Base-by-base conservation (phyloP, 75 land plant genomes). In the Cunninghamia lanceolata region DNA sequence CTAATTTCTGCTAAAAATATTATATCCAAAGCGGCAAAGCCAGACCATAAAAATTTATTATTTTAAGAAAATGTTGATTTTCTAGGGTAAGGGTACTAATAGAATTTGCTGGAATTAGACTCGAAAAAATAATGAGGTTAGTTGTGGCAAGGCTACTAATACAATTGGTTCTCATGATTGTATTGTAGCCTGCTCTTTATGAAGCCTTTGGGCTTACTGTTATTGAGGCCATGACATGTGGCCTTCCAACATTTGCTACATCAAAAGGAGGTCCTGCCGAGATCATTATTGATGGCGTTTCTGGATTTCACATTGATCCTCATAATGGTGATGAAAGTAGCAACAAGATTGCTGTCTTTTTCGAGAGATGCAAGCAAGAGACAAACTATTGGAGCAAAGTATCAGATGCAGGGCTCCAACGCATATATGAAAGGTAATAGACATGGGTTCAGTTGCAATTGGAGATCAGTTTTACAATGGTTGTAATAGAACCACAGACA, bases 251-350 rank as follows among this genome's bases (percentile, higher is more conserved):
- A 46, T 92, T 93, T 85, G 95, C 93, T 2, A 93, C 95, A 35
- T 76, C 82, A 39, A 53, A 93, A 38, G 95, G 95, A 74, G 95
- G 95, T 35, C 95, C 93, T 17, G 92, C 89, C 17, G 95, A 93
- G 87, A 93, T 93, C 42, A 91, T 93, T 56, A 90, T 90, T 30
- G 36, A 93, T 88, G 90, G 90, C 0, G 89, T 86, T 25, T 93
- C 95, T 9, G 95, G 95, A 32, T 93, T 92, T 74, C 95, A 93
- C 71, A 93, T 93, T 70, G 95, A 93, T 85, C 95, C 95, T 2
- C 86, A 93, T 82, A 85, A 89, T 15, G 90, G 85, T 0, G 93
- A 92, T 25, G 90, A 87, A 42, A 87, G 86, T 43, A 88, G 92
- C 59, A 84, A 86, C 17, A 84, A 89, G 25, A 83, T 93, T 73